Base-by-base conservation (phyloP, 805 yeast genomes). In the Lipomyces anomalus region DNA sequence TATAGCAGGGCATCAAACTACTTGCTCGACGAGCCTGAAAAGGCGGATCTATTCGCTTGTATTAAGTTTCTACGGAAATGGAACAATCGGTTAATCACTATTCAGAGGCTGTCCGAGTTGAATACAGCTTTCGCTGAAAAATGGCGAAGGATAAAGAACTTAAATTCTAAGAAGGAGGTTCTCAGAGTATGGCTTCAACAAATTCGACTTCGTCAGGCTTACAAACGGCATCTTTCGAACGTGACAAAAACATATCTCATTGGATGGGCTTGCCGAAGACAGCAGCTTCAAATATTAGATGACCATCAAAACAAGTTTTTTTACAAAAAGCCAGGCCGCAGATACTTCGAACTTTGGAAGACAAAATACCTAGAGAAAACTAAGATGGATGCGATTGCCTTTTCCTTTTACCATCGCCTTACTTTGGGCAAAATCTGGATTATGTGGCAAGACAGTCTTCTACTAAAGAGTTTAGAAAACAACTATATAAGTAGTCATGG, bases 361-460 rank as follows among this genome's bases (percentile, higher is more conserved):
- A 6, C n/a, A 3, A 4, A 32, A 3, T 11, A 39, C 4, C 11
- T 7, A 6, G 32, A 29, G 17, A 9, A 30, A 4, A 13, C 18
- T 11, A 36, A 38, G 22, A 26, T 16, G 36, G 36, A 28, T 18
- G 26, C 23, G n/a, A 26, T 49, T 2, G 50, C 53, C 3, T 42
- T 30, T 11, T 43, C 44, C 11, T 49, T 42, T 36, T 28, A 43
- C 11, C 42, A 37, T 6, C 45, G 48, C 4, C 28, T 46, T 2
- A 4, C 11, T 7, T 23, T 49, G 16, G 48, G 48, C 26, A 29
- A 16, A 17, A 22, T 35, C 4, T 49, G 50, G 50, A 23, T 21
- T 6, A 17, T 4, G 6, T 49, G 53, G 53, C 32, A 30, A 3
- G 32, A 30, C 18, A 30, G 21, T 24, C 29, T 42, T n/a, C n/a